Evolutionary conservation across 164 flowering plant genomes (phyloP), one percentile per base, ranked within the genome.

Genomic region (Saururus chinensis): DNA sequence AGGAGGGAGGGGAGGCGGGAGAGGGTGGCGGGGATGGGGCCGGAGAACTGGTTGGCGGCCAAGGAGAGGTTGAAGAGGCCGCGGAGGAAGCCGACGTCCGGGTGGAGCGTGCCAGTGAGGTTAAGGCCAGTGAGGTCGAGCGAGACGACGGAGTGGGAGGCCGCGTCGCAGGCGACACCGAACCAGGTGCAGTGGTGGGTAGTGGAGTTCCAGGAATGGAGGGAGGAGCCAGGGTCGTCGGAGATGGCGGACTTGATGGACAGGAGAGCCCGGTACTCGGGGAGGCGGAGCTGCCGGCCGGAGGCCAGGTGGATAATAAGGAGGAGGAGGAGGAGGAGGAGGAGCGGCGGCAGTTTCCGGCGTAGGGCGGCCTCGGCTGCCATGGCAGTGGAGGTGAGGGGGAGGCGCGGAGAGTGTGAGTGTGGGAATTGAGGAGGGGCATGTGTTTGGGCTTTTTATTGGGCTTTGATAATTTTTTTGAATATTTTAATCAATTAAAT

Each of bases 161-260:
- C 4, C 37, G 67, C 0, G 73, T 83, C 87, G 74, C 97, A 93
- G 7, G 88, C 65, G 65, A 93, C 82, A 30, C 85, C 80, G 9
- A 61, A 5, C 96, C 96, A 90, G 5, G 80, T 56, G 72, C 99
- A 90, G 68, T 84, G 80, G 62, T 62, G 57, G 51, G 82, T 77
- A 70, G 86, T 56, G 61, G 65, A 8, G 64, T 75, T 82, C 99
- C 97, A 90, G 8, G 75, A 35, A 19, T 68, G 20, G 52, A 88
- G 84, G 2, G 74, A 41, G n/a, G 77, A 16, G 1, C 64, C 61
- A 0, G 89, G 84, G 78, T 85, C 95, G 65, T 58, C 73, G 62
- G 80, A 19, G 22, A 92, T 71, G 80, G 87, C 62, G 68, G 87
- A 26, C 76, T 86, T 93, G 17, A 88, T 26, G 19, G 88, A 70